phyloP scores from a whole-genome alignment of 176 grass and related monocot species.

The Panicum miliaceum region DNA sequence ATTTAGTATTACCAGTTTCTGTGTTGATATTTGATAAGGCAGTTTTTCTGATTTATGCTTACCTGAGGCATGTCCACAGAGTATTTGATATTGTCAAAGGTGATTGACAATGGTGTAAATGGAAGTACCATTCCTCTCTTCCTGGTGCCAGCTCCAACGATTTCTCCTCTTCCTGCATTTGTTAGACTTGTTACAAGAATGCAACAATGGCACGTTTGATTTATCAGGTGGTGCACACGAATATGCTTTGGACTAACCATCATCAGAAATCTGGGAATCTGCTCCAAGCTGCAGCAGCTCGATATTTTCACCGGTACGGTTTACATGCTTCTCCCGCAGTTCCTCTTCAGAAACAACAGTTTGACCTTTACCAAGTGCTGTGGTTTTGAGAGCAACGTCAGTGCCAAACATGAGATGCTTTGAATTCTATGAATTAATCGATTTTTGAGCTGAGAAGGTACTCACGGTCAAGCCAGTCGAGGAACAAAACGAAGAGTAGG shows the following conservation, averaged over 20 bases:
- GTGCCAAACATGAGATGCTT: slow-evolving; percentile 2
- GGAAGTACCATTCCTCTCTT: slow-evolving; percentile 92
- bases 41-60: slow-evolving; percentile 31
- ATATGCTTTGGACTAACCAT: slow-evolving; percentile 42
- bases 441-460: slow-evolving; percentile 31
- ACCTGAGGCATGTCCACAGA: slow-evolving; percentile 96
- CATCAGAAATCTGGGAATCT: slow-evolving; percentile 41
- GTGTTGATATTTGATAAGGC: background rate
- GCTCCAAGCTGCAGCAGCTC: slow-evolving; percentile 48
- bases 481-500: slow-evolving; percentile 86
- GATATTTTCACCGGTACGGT: slow-evolving; percentile 73
- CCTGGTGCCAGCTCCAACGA: slow-evolving; percentile 48
- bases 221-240: background rate
- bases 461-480: slow-evolving; percentile 93
- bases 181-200: slow-evolving; percentile 29
- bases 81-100: slow-evolving; percentile 78
- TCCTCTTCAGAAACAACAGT: slow-evolving; percentile 85
- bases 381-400: slow-evolving; percentile 41
- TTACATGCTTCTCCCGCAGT: slow-evolving; percentile 76
- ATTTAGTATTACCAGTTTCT: background rate
- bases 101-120: slow-evolving; percentile 79
- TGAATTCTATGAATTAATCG: slow-evolving; percentile 29
- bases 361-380: slow-evolving; percentile 83
- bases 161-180: slow-evolving; percentile 70
- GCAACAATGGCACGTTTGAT: background rate